These are phyloP conservation scores for Calonectria ilicicola DNA, from an alignment of 2,329 filamentous ascomycete genomes.

Conservation along the genomic window DNA sequence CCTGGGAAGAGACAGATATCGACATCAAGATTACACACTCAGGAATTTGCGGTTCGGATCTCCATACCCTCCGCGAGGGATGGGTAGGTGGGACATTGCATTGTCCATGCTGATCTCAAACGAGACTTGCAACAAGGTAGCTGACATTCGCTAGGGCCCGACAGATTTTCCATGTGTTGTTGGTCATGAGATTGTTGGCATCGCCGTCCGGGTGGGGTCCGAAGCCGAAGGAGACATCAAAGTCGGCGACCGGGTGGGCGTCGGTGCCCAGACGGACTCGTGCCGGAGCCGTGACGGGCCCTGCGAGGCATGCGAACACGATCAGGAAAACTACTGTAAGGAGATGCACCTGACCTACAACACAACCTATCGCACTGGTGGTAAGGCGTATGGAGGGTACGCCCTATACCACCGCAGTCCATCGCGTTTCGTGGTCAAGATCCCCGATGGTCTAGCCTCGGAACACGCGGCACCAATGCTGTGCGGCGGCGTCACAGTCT, in stretches of 20 bases:
- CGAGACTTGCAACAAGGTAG: slow-evolving; percentile 56
- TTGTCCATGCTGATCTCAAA: slow-evolving; percentile 47
- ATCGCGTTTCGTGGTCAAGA: slow-evolving; percentile 66
- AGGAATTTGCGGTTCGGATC: slow-evolving; percentile 73
- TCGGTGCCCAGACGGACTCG: slow-evolving; percentile 75
- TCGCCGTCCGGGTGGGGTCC: slow-evolving; percentile 65
- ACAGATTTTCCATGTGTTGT: slow-evolving; percentile 60
- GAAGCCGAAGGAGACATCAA: slow-evolving; percentile 61
- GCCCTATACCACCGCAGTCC: slow-evolving; percentile 48
- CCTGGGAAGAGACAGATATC: slow-evolving; percentile 74
- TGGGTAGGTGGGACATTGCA: slow-evolving; percentile 52
- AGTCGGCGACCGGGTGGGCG: slow-evolving; percentile 73
- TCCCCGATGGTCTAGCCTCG: slow-evolving; percentile 75
- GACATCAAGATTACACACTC: slow-evolving; percentile 76
- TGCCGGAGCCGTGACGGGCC: slow-evolving; percentile 70
- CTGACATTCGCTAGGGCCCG: slow-evolving; percentile 30
- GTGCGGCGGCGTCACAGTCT: slow-evolving; percentile 84
- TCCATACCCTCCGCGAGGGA: slow-evolving; percentile 69
- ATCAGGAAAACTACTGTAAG: slow-evolving; percentile 78
- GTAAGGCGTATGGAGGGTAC: slow-evolving; percentile 73
- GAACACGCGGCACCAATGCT: slow-evolving; percentile 80
- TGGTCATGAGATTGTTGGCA: slow-evolving; percentile 76
- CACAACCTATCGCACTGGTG: slow-evolving; percentile 68
- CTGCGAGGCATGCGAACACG: slow-evolving; percentile 64
- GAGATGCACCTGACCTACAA: slow-evolving; percentile 72